Percentiles rank a stretch among this genome's conserved stretches.
Evolutionary conservation across 805 yeast genomes (phyloP).

Genomic region (Candida wancherniae): DNA sequence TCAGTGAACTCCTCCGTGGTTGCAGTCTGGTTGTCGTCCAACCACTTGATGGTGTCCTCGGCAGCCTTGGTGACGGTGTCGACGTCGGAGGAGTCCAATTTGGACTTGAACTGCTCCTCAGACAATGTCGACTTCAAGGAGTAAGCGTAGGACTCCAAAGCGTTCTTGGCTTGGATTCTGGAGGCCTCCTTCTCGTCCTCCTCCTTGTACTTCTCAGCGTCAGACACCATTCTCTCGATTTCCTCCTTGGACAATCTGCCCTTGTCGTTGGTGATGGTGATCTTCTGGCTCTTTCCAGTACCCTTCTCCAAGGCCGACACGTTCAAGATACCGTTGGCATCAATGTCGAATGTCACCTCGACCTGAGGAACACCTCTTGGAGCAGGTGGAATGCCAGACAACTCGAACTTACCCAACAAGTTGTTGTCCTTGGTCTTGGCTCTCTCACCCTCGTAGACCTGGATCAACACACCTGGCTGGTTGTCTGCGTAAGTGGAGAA

Average conservation of each 20-base stretch:
- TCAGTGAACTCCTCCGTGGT: slow-evolving; percentile 39
- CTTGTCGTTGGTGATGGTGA: slow-evolving; percentile 89
- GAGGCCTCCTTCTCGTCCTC: slow-evolving; percentile 81
- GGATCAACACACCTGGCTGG: slow-evolving; percentile 92
- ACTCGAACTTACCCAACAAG: slow-evolving; percentile 79
- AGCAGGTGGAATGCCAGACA: slow-evolving; percentile 83
- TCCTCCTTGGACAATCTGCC: slow-evolving; percentile 92
- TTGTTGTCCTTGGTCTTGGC: slow-evolving; percentile 92
- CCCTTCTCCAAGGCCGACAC: slow-evolving; percentile 89
- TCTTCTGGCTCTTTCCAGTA: slow-evolving; percentile 87
- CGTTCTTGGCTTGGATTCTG: slow-evolving; percentile 84
- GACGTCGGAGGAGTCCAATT: slow-evolving; percentile 10
- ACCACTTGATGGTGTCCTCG: slow-evolving; percentile 24
- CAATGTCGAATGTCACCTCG: slow-evolving; percentile 84
- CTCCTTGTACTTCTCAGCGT: slow-evolving; percentile 91
- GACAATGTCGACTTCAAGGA: slow-evolving; percentile 67
- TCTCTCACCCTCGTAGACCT: slow-evolving; percentile 95
- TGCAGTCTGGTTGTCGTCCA: slow-evolving; percentile 36
- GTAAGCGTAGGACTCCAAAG: slow-evolving; percentile 84
- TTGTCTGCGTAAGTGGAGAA: slow-evolving; percentile 96
- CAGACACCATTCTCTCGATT: slow-evolving; percentile 95
- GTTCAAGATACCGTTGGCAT: slow-evolving; percentile 82
- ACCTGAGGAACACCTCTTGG: slow-evolving; percentile 91
- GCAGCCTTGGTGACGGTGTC: slow-evolving; percentile 11
- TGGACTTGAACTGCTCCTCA: slow-evolving; percentile 24